Evolutionary conservation across 2,329 filamentous ascomycete species (phyloP), one percentile per base, ranked within the genome.

Genomic region (Thelonectria blattea): DNA sequence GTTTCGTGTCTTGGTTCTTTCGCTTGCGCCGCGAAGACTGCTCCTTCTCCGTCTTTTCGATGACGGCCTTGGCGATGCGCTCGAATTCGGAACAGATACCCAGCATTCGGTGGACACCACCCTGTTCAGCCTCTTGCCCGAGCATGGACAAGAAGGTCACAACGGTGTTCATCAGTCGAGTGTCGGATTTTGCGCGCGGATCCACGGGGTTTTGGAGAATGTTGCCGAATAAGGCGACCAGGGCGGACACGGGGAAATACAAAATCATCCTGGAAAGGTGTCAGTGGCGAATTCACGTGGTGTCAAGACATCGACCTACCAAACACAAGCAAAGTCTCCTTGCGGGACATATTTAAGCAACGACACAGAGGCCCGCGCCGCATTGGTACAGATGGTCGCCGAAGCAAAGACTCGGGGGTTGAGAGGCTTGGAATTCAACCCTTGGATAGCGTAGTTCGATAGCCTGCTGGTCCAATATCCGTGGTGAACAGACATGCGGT

Each of bases 401-500:
- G 93, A 97, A 49, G 93, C 93, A 77, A 97, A 99, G 9, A 99
- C 91, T 67, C 95, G 84, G 0, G 95, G 95, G 72, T 98, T 99
- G 55, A 99, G 78, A 1, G 95, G 93, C 65, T 91, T 85, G 0
- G 93, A 90, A 74, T 98, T 98, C 43, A 97, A 81, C 1, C 95
- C 95, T 75, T 97, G 92, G 57, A 98, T 95, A 15, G 95, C 95
- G 72, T 93, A 98, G 71, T 98, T 94, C 39, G 93, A 96, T 42
- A 99, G 79, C 39, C 95, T 87, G 72, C 92, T 97, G 1, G 94
- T 98, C 95, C 95, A 99, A 78, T 97, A 97, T 14, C 95, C 95
- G 73, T 97, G 93, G 70, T 98, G 95, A 30, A 98, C 91, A 43
- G 92, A 96, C 95, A 98, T 99, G 52, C 95, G 91, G 75, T 99